Conservation (phyloP, 441 rosid species). For the Erodium trifolium region DNA sequence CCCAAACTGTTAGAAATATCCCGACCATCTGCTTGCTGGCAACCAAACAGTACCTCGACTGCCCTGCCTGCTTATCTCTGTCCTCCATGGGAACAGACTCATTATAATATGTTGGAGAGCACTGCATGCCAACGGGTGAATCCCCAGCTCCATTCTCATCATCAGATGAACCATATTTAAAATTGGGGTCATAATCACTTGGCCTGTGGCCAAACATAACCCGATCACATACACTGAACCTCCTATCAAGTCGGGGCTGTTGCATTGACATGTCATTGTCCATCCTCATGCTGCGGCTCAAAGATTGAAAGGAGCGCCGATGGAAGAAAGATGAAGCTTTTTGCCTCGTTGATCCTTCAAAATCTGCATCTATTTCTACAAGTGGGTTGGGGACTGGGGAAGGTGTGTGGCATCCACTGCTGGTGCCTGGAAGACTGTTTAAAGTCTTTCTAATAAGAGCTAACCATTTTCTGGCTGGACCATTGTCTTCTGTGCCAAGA, state of each 20-base stretch:
- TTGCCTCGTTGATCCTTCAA: slow-evolving; percentile 79
- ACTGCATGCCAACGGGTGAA: slow-evolving; percentile 37
- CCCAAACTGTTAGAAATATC: no score
- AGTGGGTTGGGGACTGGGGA: slow-evolving; percentile 89
- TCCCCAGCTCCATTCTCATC: slow-evolving; percentile 81
- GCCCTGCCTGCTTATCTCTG: slow-evolving; percentile 60
- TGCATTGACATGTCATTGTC: slow-evolving; percentile 61
- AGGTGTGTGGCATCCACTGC: slow-evolving; percentile 61
- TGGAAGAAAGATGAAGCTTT: slow-evolving; percentile 78
- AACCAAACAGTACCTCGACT: slow-evolving; percentile 8
- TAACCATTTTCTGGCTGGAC: slow-evolving; percentile 94
- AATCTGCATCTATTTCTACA: slow-evolving; percentile 87
- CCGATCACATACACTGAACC: slow-evolving; percentile 90
- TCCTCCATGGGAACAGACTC: slow-evolving; percentile 53
- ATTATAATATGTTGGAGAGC: slow-evolving; percentile 31
- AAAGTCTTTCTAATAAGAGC: slow-evolving; percentile 74
- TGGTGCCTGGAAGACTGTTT: slow-evolving; percentile 79
- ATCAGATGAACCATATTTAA: slow-evolving; percentile 58
- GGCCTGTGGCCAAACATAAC: slow-evolving; percentile 67
- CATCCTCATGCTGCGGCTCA: slow-evolving; percentile 65
- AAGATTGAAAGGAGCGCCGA: slow-evolving; percentile 82
- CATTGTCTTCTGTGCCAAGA: slow-evolving; percentile 66
- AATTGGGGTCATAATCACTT: slow-evolving; percentile 68
- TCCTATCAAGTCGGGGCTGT: slow-evolving; percentile 68
- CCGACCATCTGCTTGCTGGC: no score